Evolutionary conservation across 768 basidiomycete species (phyloP).

Genomic region (Saitozyma podzolica): DNA sequence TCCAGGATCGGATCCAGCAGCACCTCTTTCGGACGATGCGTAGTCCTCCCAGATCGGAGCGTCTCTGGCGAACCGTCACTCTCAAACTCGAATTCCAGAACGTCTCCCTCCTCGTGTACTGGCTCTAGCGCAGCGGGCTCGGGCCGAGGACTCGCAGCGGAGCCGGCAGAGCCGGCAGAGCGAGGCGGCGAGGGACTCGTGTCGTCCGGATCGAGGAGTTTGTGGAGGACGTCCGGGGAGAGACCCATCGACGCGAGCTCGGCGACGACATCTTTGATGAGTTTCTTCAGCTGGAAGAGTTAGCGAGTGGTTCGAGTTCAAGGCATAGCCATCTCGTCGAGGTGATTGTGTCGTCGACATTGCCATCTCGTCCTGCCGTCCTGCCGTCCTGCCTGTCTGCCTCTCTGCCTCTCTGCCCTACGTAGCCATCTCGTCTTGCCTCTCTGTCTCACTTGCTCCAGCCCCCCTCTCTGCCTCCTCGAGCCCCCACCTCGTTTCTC

Average conservation of each 20-base stretch:
- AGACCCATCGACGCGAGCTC: conserved; percentile 74
- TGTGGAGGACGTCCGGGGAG: conserved; percentile 55
- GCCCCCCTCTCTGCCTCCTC: too few species aligned
- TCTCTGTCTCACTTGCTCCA: too few species aligned
- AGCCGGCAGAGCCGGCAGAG: background rate
- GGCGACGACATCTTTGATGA: conserved; percentile 76
- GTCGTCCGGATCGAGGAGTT: conserved; percentile 53
- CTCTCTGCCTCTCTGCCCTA: too few species aligned
- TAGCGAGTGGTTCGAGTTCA: background rate
- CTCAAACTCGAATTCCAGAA: conserved; percentile 49
- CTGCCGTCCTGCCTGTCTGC: too few species aligned
- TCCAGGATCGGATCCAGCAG: conserved; percentile 26
- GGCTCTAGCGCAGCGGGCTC: conserved; percentile 2
- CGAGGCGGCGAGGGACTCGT: background rate
- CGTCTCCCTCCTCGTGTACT: conserved; percentile 22
- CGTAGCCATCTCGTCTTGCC: too few species aligned
- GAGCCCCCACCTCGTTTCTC: too few species aligned
- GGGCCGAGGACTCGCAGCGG: background rate
- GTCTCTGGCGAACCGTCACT: conserved; percentile 24
- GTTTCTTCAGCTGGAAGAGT: conserved; percentile 71
- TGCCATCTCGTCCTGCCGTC: too few species aligned
- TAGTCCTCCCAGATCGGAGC: background rate
- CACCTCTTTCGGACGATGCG: conserved; percentile 16
- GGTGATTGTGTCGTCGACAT: too few species aligned
- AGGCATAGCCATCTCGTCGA: too few species aligned